A percentile compares a stretch with the other conserved stretches of the same genome.
Evolutionary conservation across 352 stramenopile genomes (phyloP).

Genomic region (Lagenidium giganteum): DNA sequence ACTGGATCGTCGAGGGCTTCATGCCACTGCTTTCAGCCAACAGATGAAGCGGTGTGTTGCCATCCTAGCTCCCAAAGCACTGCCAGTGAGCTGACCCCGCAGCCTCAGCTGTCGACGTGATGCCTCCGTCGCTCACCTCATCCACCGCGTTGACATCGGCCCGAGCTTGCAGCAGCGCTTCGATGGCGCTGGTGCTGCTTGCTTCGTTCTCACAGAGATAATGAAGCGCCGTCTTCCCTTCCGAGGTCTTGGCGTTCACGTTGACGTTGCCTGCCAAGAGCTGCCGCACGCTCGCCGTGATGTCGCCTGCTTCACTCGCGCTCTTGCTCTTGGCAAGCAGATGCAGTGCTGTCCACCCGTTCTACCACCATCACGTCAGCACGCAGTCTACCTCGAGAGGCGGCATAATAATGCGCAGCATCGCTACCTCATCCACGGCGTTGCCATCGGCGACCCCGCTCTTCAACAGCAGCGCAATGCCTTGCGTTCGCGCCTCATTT

Average conservation of each 20-base stretch:
- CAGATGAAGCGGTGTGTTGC: constrained; percentile 64
- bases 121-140: constrained; percentile 29
- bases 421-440: constrained; percentile 57
- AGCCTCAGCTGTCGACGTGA: too few species aligned
- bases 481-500: constrained; percentile 26
- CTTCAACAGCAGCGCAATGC: constrained; percentile 33
- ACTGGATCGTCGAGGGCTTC: constrained; percentile 26
- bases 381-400: too few species aligned
- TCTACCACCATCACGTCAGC: constrained; percentile 19
- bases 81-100: too few species aligned
- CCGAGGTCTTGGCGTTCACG: constrained; percentile 7
- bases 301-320: constrained; percentile 3
- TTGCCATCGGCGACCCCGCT: constrained; percentile 38
- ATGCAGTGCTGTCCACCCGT: constrained; percentile 68
- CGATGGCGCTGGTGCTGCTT: constrained; percentile 24
- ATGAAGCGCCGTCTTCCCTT: constrained; percentile 24
- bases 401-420: too few species aligned
- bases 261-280: constrained; percentile 16
- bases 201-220: constrained; percentile 61
- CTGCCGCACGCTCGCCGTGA: constrained; percentile 4
- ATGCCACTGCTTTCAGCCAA: constrained; percentile 43
- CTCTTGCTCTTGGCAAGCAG: constrained; percentile 39
- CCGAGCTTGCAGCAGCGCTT: constrained; percentile 34
- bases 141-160: constrained; percentile 41
- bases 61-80: too few species aligned